Evolutionary conservation across 257 asterid species (phyloP).

Genomic region (Jacaranda copaia): DNA sequence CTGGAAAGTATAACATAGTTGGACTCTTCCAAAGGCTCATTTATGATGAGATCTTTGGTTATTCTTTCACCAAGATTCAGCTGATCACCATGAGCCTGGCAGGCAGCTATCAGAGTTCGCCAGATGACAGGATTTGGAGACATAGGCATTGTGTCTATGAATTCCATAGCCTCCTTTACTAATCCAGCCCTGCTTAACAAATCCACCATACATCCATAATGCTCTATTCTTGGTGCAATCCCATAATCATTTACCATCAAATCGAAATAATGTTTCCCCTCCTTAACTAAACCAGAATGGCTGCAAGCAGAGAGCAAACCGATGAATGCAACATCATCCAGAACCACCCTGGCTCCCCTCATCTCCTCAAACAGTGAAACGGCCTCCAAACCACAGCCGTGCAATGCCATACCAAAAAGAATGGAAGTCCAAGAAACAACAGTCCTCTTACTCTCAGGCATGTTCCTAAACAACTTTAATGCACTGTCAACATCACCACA

Average conservation of each 20-base stretch:
- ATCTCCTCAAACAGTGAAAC: slow-evolving; percentile 72
- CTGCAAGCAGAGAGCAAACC: slow-evolving; percentile 86
- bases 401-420: slow-evolving; percentile 70
- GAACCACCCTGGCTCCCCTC: slow-evolving; percentile 51
- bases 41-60: slow-evolving; percentile 49
- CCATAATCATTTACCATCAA: slow-evolving; percentile 61
- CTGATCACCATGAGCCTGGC: slow-evolving; percentile 58
- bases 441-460: slow-evolving; percentile 52
- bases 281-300: slow-evolving; percentile 74
- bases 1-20: slow-evolving; percentile 73
- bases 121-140: slow-evolving; percentile 72
- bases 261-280: slow-evolving; percentile 62
- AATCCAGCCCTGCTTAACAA: slow-evolving; percentile 73
- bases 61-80: slow-evolving; percentile 63
- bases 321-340: slow-evolving; percentile 73
- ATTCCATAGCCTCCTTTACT: slow-evolving; percentile 64
- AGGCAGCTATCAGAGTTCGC: slow-evolving; percentile 62
- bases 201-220: slow-evolving; percentile 91
- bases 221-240: slow-evolving; percentile 74
- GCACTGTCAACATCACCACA: slow-evolving; percentile 84
- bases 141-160: slow-evolving; percentile 67
- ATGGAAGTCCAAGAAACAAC: slow-evolving; percentile 85
- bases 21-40: slow-evolving; percentile 68
- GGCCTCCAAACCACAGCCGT: slow-evolving; percentile 76
- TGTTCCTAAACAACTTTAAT: slow-evolving; percentile 55